These are phyloP conservation scores for Metschnikowia hibisci DNA, from an alignment of 805 yeast species.

Conservation along the genomic window DNA sequence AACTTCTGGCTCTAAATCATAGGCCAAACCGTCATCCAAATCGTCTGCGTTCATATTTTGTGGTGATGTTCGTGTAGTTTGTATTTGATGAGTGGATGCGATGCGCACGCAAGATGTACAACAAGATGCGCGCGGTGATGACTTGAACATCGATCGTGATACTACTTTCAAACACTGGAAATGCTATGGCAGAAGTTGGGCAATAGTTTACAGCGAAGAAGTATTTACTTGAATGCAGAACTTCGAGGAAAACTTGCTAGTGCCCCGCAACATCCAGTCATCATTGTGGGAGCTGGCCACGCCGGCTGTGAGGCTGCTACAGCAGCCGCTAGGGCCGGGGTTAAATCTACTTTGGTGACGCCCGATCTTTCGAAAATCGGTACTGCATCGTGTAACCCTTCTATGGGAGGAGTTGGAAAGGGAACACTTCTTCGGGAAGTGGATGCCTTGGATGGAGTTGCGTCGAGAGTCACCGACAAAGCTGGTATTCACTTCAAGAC, in stretches of 20 bases:
- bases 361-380: slow-evolving; percentile 78
- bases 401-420: slow-evolving; percentile 97
- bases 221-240: slow-evolving; percentile 34
- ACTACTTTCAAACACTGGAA: neutral
- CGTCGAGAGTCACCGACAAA: slow-evolving; percentile 78
- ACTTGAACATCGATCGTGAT: neutral
- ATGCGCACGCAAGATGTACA: too few species aligned
- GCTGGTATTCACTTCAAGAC: slow-evolving; percentile 92
- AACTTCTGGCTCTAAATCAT: slow-evolving; percentile 43
- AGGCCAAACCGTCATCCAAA: slow-evolving; percentile 73
- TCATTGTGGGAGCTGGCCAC: slow-evolving; percentile 96
- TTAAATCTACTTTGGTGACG: slow-evolving; percentile 66
- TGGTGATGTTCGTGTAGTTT: neutral
- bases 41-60: slow-evolving; percentile 49
- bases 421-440: slow-evolving; percentile 90
- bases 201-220: slow-evolving; percentile 7
- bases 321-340: slow-evolving; percentile 84
- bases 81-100: neutral
- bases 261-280: slow-evolving; percentile 52
- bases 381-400: slow-evolving; percentile 95
- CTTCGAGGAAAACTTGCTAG: slow-evolving; percentile 25
- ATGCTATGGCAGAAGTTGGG: neutral
- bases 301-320: slow-evolving; percentile 98
- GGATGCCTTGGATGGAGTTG: slow-evolving; percentile 94
- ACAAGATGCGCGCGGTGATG: slow-evolving; percentile 3